phyloP scores from a whole-genome alignment of 1,139 yeast species.

The Zhuliangozyma blackwelliae region DNA sequence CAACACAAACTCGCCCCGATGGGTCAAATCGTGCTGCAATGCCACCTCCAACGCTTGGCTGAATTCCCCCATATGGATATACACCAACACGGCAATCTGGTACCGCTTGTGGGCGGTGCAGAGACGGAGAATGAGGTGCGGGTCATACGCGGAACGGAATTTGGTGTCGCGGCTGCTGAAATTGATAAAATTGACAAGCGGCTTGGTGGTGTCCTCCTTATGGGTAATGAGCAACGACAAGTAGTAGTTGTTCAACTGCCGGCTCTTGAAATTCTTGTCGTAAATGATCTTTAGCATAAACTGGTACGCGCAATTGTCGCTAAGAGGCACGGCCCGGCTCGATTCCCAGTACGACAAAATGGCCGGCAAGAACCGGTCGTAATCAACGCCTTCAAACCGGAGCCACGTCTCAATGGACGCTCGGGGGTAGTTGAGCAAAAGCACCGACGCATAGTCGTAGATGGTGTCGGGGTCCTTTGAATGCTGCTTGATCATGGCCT shows the following conservation, averaged over 20 bases:
- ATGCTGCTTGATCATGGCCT: constrained; percentile 48
- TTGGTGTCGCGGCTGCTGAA: constrained; percentile 9
- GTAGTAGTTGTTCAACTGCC: constrained; percentile 65
- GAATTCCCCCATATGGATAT: constrained; percentile 61
- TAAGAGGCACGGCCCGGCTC: constrained; percentile 22
- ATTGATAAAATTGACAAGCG: constrained; percentile 27
- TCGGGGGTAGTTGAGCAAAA: constrained; percentile 65
- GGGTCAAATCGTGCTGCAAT: constrained; percentile 55
- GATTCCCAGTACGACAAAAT: constrained; percentile 61
- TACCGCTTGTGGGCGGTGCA: constrained; percentile 59
- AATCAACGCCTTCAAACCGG: constrained; percentile 43
- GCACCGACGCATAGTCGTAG: constrained; percentile 63
- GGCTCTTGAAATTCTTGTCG: constrained; percentile 44
- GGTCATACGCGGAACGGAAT: constrained; percentile 40
- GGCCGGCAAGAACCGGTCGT: constrained; percentile 69
- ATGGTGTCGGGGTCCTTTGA: constrained; percentile 43
- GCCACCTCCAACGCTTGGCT: constrained; percentile 84
- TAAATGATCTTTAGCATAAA: constrained; percentile 60
- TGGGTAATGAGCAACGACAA: constrained; percentile 68
- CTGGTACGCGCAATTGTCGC: constrained; percentile 59
- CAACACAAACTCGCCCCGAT: constrained; percentile 46
- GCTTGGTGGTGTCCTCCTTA: constrained; percentile 23
- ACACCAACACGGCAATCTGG: constrained; percentile 66
- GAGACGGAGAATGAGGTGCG: constrained; percentile 70
- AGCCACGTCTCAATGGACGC: constrained; percentile 80